Percentiles rank a stretch among this genome's conserved stretches.
Evolutionary conservation across 208 protist genomes (phyloP).

Genomic region (Trypanosoma scelopori): DNA sequence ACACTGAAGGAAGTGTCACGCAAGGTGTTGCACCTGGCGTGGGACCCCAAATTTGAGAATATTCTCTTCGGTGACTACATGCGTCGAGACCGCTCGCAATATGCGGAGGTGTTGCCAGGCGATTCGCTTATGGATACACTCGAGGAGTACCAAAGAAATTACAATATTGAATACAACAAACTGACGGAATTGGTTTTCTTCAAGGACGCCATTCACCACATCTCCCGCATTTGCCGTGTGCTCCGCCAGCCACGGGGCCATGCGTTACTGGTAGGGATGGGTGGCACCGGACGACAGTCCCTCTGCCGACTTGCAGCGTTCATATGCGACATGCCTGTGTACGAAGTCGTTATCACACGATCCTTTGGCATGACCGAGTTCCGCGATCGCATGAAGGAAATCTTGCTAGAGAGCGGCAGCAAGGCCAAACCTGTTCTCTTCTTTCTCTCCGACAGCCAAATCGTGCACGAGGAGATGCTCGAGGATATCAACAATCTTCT

Average conservation of each 20-base stretch:
- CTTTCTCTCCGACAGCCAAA: slow-evolving; percentile 95
- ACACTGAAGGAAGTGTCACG: slow-evolving; percentile 59
- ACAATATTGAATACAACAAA: slow-evolving; percentile 92
- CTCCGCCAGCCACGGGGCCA: slow-evolving; percentile 96
- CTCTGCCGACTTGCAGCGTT: slow-evolving; percentile 94
- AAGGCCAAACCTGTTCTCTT: slow-evolving; percentile 92
- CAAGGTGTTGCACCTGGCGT: slow-evolving; percentile 60
- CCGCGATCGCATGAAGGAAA: slow-evolving; percentile 91
- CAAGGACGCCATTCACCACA: slow-evolving; percentile 95
- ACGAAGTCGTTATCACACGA: slow-evolving; percentile 90
- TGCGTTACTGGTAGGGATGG: slow-evolving; percentile 96
- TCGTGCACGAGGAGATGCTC: slow-evolving; percentile 95
- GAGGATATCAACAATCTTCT: slow-evolving; percentile 98
- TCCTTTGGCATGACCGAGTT: slow-evolving; percentile 94
- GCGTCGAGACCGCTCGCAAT: slow-evolving; percentile 84
- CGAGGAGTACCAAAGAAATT: slow-evolving; percentile 89
- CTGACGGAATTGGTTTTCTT: slow-evolving; percentile 97
- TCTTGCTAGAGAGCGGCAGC: slow-evolving; percentile 87
- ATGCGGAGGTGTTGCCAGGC: slow-evolving; percentile 68
- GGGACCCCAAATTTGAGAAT: slow-evolving; percentile 60
- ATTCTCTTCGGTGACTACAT: slow-evolving; percentile 93
- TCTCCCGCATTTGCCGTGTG: slow-evolving; percentile 95
- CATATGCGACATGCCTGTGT: slow-evolving; percentile 90
- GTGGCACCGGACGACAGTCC: slow-evolving; percentile 95
- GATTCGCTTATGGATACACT: slow-evolving; percentile 59